These are phyloP conservation scores for Aurinia saxatilis DNA, from an alignment of 345 rosid genomes.

Conservation along the genomic window DNA sequence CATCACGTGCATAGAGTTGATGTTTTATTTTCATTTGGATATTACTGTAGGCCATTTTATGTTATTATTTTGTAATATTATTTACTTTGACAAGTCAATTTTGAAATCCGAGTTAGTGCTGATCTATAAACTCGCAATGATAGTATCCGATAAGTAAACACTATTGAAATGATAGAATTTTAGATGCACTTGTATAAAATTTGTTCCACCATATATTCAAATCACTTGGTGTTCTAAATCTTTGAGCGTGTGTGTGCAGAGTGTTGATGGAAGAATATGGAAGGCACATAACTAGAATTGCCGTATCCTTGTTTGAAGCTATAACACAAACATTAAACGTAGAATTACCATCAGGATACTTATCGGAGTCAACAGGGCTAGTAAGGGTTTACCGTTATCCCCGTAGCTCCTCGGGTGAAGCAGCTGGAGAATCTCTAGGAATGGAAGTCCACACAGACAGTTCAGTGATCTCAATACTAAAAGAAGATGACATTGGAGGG, in stretches of 20 bases:
- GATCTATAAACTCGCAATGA: no score
- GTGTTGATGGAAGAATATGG: conserved; percentile 59
- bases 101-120: no score
- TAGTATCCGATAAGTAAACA: no score
- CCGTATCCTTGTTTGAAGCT: conserved; percentile 38
- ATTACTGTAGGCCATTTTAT: no score
- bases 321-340: conserved; percentile 41
- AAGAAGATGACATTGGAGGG: conserved; percentile 52
- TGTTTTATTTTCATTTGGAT: no score
- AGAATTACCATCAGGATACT: conserved; percentile 27
- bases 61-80: no score
- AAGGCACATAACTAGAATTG: conserved; percentile 45
- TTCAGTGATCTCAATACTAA: conserved; percentile 61
- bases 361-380: conserved; percentile 50
- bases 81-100: no score
- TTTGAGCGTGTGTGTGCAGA: conserved; percentile 26
- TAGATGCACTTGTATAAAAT: no score
- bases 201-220: no score
- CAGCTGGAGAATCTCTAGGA: conserved; percentile 30
- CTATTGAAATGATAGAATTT: no score
- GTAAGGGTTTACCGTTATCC: conserved; percentile 69
- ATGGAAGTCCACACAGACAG: conserved; percentile 76
- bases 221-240: not conserved
- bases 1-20: no score
- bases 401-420: not conserved